A percentile compares a stretch with the other conserved stretches of the same genome.
Conservation (phyloP, 2,329 filamentous ascomycete genomes). For the Ceratocystis smalleyi region DNA sequence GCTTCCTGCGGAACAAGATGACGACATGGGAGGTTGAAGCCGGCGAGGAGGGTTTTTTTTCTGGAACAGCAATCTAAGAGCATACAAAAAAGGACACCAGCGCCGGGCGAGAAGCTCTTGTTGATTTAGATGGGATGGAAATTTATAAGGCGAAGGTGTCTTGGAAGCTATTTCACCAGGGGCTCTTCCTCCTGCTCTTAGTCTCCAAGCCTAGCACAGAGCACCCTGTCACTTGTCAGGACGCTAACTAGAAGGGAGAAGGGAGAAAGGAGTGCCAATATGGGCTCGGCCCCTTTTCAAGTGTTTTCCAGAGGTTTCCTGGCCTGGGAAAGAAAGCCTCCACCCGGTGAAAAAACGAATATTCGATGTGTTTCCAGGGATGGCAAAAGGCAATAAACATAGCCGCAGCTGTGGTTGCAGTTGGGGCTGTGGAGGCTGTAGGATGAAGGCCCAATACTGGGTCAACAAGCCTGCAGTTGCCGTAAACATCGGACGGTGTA, state of each 20-base stretch:
- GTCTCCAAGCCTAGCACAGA: background rate
- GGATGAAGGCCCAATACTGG: background rate
- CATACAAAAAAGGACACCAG: background rate
- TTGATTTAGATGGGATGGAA: background rate
- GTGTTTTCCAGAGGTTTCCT: background rate
- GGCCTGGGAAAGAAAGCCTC: background rate
- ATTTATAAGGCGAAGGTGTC: background rate
- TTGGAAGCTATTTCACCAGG: background rate
- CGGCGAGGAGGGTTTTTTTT: background rate
- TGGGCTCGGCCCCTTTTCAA: background rate
- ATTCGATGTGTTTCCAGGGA: background rate
- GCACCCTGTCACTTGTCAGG: background rate
- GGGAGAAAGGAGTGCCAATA: background rate
- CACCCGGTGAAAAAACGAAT: background rate
- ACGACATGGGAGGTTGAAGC: background rate
- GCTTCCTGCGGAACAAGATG: background rate
- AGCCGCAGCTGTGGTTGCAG: too few relatives aligned
- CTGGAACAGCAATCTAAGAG: background rate
- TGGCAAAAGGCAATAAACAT: background rate
- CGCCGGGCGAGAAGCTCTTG: background rate
- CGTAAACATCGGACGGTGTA: slow-evolving; percentile 1
- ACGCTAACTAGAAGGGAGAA: background rate
- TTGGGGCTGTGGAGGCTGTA: background rate
- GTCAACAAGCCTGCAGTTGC: background rate
- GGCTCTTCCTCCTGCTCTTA: background rate